Conservation (phyloP, 148 eudicot species). For the Vaccinium macrocarpon region DNA sequence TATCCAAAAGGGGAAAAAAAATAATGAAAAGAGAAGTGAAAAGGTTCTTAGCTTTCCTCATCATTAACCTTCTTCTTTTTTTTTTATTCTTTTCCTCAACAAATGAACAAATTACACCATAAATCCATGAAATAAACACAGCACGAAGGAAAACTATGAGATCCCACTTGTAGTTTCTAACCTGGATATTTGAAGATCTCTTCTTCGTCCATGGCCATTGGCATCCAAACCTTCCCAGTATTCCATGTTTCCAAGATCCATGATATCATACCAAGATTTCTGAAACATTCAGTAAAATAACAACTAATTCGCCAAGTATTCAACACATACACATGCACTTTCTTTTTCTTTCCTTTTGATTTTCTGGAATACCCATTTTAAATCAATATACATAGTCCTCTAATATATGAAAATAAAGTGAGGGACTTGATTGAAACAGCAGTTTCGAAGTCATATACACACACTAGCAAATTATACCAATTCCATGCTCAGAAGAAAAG, state of each 20-base stretch:
- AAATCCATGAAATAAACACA: background rate
- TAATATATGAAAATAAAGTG: background rate
- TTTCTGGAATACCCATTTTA: background rate
- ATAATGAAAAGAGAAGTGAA: background rate
- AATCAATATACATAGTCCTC: background rate
- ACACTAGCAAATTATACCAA: background rate
- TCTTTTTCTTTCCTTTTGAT: background rate
- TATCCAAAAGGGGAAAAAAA: background rate
- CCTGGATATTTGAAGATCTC: background rate
- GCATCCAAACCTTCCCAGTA: background rate
- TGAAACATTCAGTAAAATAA: background rate
- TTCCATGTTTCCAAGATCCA: background rate
- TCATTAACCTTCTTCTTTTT: background rate
- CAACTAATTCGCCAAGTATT: background rate
- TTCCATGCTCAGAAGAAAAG: background rate
- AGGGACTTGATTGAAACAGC: background rate
- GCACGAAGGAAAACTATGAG: background rate
- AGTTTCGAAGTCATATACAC: background rate
- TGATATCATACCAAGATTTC: background rate
- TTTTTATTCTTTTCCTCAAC: background rate
- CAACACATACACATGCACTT: background rate
- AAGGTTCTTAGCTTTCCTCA: background rate
- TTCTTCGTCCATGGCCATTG: background rate
- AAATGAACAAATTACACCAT: background rate
- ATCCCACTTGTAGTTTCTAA: background rate